Conservation (phyloP, 306 rosid genomes). For the Ziziphus jujuba region DNA sequence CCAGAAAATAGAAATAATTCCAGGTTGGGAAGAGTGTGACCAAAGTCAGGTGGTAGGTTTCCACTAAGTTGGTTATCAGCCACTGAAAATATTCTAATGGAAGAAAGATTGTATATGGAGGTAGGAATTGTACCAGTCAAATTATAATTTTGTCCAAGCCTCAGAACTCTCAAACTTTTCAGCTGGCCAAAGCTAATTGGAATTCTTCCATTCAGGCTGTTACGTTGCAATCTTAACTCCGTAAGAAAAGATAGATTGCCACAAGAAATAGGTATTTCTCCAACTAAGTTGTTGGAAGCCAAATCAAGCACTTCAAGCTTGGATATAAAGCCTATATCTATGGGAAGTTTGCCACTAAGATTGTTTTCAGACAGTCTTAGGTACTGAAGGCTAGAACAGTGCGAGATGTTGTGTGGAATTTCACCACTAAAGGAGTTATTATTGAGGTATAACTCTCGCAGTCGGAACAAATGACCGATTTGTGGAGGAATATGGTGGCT, state of each 20-base stretch:
- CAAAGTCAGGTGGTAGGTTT: conserved; percentile 26
- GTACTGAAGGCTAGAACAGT: conserved; percentile 18
- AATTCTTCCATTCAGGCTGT: conserved; percentile 26
- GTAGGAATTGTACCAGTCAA: conserved; percentile 29
- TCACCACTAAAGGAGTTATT: conserved; percentile 25
- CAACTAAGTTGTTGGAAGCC: not conserved
- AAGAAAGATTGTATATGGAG: conserved; percentile 32
- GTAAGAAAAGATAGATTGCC: conserved; percentile 28
- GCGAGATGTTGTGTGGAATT: conserved; percentile 16
- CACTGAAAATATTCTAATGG: not conserved
- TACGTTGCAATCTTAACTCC: not conserved
- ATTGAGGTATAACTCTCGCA: not conserved
- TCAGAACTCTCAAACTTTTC: not conserved
- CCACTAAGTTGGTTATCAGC: conserved; percentile 20
- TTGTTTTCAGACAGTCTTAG: not conserved
- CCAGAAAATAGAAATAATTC: not conserved
- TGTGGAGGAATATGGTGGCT: conserved; percentile 19
- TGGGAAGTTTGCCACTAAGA: conserved; percentile 17
- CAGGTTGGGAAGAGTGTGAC: conserved; percentile 21
- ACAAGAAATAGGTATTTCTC: conserved; percentile 24
- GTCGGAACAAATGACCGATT: conserved; percentile 18
- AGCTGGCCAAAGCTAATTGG: conserved; percentile 26
- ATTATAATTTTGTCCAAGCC: conserved; percentile 3
- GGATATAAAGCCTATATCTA: not conserved
- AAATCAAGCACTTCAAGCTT: conserved; percentile 14